Percentiles rank a stretch among this genome's conserved stretches.
Evolutionary conservation across 345 rosid species (phyloP).

Genomic region (Boechera stricta): DNA sequence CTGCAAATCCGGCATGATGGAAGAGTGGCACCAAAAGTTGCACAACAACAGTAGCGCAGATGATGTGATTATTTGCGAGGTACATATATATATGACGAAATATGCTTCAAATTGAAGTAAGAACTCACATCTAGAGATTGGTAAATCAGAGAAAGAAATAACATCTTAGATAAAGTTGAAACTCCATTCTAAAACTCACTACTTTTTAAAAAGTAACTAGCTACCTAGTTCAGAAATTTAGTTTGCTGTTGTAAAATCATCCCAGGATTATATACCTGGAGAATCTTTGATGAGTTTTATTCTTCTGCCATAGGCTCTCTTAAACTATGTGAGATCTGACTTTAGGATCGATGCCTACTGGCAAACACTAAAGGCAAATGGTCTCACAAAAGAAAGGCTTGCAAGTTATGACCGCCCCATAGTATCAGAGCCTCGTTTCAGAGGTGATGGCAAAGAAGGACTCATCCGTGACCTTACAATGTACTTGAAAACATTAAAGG

Average conservation of each 20-base stretch:
- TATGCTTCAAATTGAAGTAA: not conserved
- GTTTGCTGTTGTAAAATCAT: conserved; percentile 21
- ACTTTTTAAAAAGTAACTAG: conserved; percentile 3
- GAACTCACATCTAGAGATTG: not conserved
- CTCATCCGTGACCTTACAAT: conserved; percentile 86
- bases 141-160: conserved; percentile 10
- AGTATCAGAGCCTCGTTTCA: conserved; percentile 81
- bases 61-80: conserved; percentile 97
- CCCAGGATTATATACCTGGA: conserved; percentile 10
- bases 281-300: conserved; percentile 34
- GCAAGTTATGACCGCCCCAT: conserved; percentile 93
- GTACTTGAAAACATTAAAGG: conserved; percentile 97
- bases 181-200: not conserved
- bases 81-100: conserved; percentile 31
- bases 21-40: conserved; percentile 99
- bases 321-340: conserved; percentile 75
- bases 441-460: conserved; percentile 76
- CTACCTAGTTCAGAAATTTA: conserved; percentile 25
- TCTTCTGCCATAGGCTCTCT: conserved; percentile 72
- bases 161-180: conserved; percentile 2
- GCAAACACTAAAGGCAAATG: conserved; percentile 88
- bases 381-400: conserved; percentile 89
- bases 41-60: conserved; percentile 99
- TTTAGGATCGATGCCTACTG: conserved; percentile 79
- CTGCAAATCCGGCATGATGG: conserved; percentile 98